Conservation (phyloP, 208 protist species). For the Crithidia thermophila region DNA sequence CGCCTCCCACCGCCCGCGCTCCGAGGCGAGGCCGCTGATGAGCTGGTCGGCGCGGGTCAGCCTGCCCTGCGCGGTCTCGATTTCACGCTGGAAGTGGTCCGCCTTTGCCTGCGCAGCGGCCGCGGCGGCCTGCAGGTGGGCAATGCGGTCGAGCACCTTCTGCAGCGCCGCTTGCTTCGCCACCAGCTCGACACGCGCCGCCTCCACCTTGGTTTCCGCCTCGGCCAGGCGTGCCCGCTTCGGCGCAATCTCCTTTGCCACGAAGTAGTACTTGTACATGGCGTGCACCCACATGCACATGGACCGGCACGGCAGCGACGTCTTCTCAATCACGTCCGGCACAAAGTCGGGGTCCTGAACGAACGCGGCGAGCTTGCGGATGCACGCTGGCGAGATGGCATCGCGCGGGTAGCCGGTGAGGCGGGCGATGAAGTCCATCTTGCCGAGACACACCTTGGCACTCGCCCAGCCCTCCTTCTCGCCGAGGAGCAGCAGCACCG, state of each 20-base stretch:
- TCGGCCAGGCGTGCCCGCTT: conserved; percentile 77
- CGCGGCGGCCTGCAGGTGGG: conserved; percentile 68
- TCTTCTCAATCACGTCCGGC: conserved; percentile 92
- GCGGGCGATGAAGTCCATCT: conserved; percentile 89
- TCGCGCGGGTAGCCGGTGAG: conserved; percentile 92
- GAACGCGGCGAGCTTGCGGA: conserved; percentile 92
- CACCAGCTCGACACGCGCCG: conserved; percentile 54
- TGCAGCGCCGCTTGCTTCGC: conserved; percentile 75
- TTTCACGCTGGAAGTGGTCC: conserved; percentile 85
- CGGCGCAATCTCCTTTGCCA: conserved; percentile 90
- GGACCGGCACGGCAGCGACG: conserved; percentile 92
- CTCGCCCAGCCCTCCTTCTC: conserved; percentile 94
- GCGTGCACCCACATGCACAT: conserved; percentile 96
- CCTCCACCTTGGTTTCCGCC: conserved; percentile 82
- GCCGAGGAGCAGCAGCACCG: conserved; percentile 92
- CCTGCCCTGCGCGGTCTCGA: conserved; percentile 80
- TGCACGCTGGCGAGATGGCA: conserved; percentile 73
- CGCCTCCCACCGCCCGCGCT: conserved; percentile 77
- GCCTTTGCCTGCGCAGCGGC: conserved; percentile 80
- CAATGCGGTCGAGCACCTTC: conserved; percentile 79
- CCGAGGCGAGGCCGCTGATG: conserved; percentile 83
- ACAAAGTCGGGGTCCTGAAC: conserved; percentile 92
- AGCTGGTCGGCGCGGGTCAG: conserved; percentile 88
- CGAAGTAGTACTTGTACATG: conserved; percentile 94
- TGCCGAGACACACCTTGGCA: conserved; percentile 86